Conservation (phyloP, 2,329 filamentous ascomycete genomes). For the Aspergillus candidus region DNA sequence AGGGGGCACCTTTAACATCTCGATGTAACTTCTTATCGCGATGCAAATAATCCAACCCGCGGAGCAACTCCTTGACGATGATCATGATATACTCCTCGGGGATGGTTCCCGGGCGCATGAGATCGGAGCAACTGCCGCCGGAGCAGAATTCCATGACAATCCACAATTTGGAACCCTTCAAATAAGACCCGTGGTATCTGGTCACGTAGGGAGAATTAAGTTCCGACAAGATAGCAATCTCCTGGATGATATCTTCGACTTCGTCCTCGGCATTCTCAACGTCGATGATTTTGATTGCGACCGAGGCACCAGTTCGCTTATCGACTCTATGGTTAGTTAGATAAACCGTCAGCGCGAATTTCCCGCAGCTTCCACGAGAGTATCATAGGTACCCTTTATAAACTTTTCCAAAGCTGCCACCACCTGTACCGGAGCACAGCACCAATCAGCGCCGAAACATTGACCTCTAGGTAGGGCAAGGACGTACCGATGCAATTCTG, state of each 20-base stretch:
- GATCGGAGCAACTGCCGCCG: constrained; percentile 88
- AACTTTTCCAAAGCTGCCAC: constrained; percentile 96
- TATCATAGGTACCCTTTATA: constrained; percentile 73
- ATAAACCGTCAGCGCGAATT: constrained; percentile 4
- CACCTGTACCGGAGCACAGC: constrained; percentile 52
- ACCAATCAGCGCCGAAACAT: constrained; percentile 10
- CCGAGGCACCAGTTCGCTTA: constrained; percentile 83
- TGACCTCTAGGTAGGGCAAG: constrained; percentile 2
- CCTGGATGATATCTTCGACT: constrained; percentile 98
- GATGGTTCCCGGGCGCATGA: constrained; percentile 89
- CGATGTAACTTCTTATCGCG: constrained; percentile 92
- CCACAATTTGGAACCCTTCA: constrained; percentile 95
- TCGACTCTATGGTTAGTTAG: constrained; percentile 59
- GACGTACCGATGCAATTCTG: constrained; percentile 75
- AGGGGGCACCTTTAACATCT: constrained; percentile 80
- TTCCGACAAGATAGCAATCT: constrained; percentile 95
- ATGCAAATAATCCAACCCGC: constrained; percentile 89
- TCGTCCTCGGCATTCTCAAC: constrained; percentile 99
- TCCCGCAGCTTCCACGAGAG: constrained; percentile 1
- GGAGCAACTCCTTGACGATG: constrained; percentile 80
- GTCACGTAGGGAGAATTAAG: constrained; percentile 95
- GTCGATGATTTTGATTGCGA: constrained; percentile 98
- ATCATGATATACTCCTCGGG: constrained; percentile 96
- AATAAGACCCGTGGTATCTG: constrained; percentile 94
- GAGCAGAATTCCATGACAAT: constrained; percentile 99